phyloP scores from a whole-genome alignment of 2,329 filamentous ascomycete genomes.

The Aureobasidium sp. region DNA sequence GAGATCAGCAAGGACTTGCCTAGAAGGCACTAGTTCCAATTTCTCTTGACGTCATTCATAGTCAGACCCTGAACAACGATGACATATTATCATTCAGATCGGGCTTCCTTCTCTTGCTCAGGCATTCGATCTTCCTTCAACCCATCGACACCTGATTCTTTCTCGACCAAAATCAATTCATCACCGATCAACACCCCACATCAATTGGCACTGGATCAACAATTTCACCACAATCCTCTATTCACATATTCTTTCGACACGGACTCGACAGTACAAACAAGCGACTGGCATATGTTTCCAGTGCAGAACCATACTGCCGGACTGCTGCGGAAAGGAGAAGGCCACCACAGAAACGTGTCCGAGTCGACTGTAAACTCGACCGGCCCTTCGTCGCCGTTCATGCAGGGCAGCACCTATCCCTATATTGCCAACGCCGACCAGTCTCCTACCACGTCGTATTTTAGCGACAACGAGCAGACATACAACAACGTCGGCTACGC shows the following conservation, averaged over 20 bases:
- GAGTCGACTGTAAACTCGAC: conserved; percentile 34
- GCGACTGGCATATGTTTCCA: conserved; percentile 8
- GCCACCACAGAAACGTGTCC: conserved; percentile 16
- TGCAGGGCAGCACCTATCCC: conserved; percentile 24
- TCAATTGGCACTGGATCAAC: no score
- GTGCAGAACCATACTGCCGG: background rate
- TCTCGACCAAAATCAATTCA: background rate
- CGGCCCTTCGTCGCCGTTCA: conserved; percentile 36
- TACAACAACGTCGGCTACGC: conserved; percentile 18
- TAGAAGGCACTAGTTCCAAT: background rate
- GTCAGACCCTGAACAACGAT: background rate
- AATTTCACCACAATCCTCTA: no score
- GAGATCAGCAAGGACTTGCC: conserved; percentile 1
- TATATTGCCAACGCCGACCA: conserved; percentile 38
- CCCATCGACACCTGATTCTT: background rate
- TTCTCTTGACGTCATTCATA: background rate
- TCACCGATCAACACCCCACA: background rate
- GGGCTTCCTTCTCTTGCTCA: conserved; percentile 1
- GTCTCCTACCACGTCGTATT: conserved; percentile 31
- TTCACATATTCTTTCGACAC: conserved; percentile 5
- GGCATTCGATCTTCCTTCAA: conserved; percentile 2
- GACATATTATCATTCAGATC: background rate
- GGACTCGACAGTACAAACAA: background rate
- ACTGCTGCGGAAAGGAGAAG: background rate
- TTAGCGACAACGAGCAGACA: conserved; percentile 19